These are phyloP conservation scores for Plasmodium reichenowi DNA, from an alignment of 169 alveolate genomes.

Conservation along the genomic window DNA sequence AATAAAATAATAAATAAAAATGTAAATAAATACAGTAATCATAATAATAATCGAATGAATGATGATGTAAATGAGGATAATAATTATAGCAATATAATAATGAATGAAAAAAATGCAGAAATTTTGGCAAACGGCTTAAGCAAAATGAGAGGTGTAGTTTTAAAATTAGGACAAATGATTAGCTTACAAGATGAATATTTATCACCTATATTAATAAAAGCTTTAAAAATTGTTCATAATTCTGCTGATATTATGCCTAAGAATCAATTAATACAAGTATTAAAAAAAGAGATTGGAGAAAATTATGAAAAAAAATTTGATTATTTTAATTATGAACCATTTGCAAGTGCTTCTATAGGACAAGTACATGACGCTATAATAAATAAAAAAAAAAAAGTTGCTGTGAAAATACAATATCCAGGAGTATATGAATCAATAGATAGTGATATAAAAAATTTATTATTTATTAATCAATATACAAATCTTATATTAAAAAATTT, in stretches of 20 bases:
- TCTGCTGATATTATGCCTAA: conserved; percentile 95
- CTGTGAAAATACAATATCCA: conserved; percentile 86
- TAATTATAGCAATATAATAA: conserved; percentile 1
- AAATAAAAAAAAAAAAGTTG: conserved; percentile 77
- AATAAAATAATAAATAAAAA: conserved; percentile 12
- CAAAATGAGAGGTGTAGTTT: conserved; percentile 93
- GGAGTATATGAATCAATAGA: conserved; percentile 86
- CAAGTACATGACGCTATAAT: conserved; percentile 83
- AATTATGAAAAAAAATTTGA: conserved; percentile 89
- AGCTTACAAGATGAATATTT: conserved; percentile 91
- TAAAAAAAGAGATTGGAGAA: conserved; percentile 89
- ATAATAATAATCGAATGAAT: background rate
- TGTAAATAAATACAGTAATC: background rate
- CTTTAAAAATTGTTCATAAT: conserved; percentile 90
- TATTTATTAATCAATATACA: conserved; percentile 80
- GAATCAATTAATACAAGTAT: conserved; percentile 86
- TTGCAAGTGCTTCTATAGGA: conserved; percentile 91
- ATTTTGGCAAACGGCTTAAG: conserved; percentile 84
- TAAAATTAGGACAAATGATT: conserved; percentile 88
- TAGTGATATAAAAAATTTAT: conserved; percentile 82
- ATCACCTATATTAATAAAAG: conserved; percentile 90
- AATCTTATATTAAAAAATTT: conserved; percentile 80
- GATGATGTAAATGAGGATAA: background rate
- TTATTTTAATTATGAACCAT: conserved; percentile 81
- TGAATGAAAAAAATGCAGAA: conserved; percentile 83